Evolutionary conservation across 305 asterid genomes (phyloP).

Genomic region (Petunia hybrid): DNA sequence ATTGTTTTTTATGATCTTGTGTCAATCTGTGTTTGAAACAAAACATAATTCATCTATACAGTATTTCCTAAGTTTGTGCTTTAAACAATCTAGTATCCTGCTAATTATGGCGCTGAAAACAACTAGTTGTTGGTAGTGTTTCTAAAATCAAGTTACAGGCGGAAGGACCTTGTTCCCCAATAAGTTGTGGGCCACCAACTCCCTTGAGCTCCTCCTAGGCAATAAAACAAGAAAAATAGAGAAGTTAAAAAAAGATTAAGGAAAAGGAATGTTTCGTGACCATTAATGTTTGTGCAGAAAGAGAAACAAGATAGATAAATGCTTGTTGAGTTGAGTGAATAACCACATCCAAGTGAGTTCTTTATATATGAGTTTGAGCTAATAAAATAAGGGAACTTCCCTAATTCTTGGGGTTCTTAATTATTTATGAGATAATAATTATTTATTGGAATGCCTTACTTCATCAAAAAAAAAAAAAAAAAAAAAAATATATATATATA

Average conservation of each 20-base stretch:
- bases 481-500: too few species aligned
- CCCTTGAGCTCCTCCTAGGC: not conserved
- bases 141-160: not conserved
- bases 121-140: constrained; percentile 13
- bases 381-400: not conserved
- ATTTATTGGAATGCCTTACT: too few species aligned
- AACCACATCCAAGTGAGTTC: not conserved
- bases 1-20: not conserved
- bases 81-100: constrained; percentile 1
- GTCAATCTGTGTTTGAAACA: not conserved
- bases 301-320: not conserved
- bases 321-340: not conserved
- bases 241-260: not conserved
- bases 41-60: not conserved
- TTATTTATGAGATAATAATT: not conserved
- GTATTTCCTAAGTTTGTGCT: not conserved
- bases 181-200: not conserved
- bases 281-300: not conserved
- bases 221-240: not conserved
- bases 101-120: not conserved
- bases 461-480: too few species aligned
- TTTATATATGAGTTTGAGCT: constrained; percentile 20
- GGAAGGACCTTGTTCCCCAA: not conserved
- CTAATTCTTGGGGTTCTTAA: constrained; percentile 10
- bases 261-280: not conserved